phyloP scores from a whole-genome alignment of 768 basidiomycete genomes.

The Boletus edulis region DNA sequence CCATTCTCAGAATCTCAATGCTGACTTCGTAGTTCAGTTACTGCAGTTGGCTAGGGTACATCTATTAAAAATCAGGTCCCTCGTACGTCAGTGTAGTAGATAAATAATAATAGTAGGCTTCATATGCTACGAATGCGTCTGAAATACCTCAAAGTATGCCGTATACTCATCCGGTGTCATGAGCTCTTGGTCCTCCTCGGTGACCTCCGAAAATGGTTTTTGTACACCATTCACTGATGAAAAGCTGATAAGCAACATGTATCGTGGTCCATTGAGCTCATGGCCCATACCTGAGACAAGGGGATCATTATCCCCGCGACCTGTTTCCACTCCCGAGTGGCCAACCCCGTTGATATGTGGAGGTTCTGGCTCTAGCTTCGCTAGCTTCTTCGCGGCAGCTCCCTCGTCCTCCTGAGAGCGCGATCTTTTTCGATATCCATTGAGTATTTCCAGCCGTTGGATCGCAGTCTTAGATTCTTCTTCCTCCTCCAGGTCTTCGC shows the following conservation, averaged over 20 bases:
- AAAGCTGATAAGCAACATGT: not conserved
- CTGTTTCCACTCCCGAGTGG: not conserved
- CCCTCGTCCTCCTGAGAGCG: slow-evolving; percentile 63
- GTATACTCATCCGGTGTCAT: slow-evolving; percentile 96
- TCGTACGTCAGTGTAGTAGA: slow-evolving; percentile 12
- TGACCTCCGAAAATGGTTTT: slow-evolving; percentile 75
- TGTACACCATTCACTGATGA: slow-evolving; percentile 68
- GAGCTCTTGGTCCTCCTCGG: slow-evolving; percentile 87
- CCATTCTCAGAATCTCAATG: too few relatives aligned
- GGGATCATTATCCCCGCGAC: slow-evolving; percentile 47
- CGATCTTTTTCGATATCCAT: slow-evolving; percentile 73
- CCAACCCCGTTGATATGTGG: slow-evolving; percentile 18
- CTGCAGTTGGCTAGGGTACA: slow-evolving; percentile 13
- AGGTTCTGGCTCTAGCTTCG: slow-evolving; percentile 39
- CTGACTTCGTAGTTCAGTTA: too few relatives aligned
- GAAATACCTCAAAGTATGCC: slow-evolving; percentile 70
- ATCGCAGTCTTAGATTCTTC: slow-evolving; percentile 69
- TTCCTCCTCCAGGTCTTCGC: slow-evolving; percentile 63
- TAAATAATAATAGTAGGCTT: not conserved
- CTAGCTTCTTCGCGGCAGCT: slow-evolving; percentile 35
- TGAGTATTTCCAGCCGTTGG: slow-evolving; percentile 65
- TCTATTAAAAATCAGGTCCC: slow-evolving; percentile 13
- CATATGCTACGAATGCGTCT: slow-evolving; percentile 36
- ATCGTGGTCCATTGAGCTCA: not conserved
- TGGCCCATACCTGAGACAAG: slow-evolving; percentile 59